These are phyloP conservation scores for Fagopyrum tataricum DNA, from an alignment of 148 eudicot species.

Conservation along the genomic window DNA sequence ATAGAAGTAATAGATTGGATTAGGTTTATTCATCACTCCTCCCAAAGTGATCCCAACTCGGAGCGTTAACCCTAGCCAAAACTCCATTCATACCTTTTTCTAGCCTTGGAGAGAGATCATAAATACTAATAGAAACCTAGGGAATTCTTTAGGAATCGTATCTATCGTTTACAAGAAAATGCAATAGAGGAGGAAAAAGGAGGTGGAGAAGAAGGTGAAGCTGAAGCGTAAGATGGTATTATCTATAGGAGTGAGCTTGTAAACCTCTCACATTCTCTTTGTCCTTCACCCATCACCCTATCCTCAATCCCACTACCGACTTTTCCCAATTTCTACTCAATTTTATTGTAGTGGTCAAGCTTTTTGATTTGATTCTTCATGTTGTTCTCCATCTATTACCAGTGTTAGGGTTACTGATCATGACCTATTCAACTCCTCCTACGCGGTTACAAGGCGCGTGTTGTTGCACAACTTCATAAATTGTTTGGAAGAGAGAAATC, in stretches of 20 bases:
- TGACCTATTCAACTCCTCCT: conserved; percentile 2
- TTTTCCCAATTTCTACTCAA: not conserved
- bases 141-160: no score
- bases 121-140: no score
- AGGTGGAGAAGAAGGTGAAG: no score
- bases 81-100: no score
- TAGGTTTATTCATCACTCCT: no score
- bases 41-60: no score
- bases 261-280: conserved; percentile 31
- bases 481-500: no score
- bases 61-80: no score
- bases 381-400: not conserved
- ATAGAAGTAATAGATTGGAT: no score
- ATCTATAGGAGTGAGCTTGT: conserved; percentile 19
- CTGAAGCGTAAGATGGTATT: not conserved
- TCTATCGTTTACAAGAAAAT: no score
- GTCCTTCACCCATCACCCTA: conserved; percentile 26
- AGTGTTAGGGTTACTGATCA: not conserved
- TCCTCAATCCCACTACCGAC: conserved; percentile 4
- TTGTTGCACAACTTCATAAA: conserved; percentile 14
- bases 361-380: not conserved
- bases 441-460: conserved; percentile 9
- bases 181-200: no score
- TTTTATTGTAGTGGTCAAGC: not conserved
- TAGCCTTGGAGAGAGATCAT: no score